Conservation (phyloP, 164 flowering plant genomes). For the Kalanchoe fedtschenkoi region DNA sequence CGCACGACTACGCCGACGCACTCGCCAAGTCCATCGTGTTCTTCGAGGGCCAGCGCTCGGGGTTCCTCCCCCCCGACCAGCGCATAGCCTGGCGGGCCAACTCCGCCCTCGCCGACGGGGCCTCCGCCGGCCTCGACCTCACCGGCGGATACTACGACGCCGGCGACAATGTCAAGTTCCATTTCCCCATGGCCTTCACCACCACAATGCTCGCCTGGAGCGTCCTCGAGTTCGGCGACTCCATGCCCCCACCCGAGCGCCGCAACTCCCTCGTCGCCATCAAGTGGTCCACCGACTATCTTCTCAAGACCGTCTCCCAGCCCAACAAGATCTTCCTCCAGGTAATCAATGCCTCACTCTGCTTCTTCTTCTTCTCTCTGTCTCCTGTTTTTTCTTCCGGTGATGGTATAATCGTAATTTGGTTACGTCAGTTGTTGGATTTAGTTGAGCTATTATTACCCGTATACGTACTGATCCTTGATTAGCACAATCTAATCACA, state of each 20-base stretch:
- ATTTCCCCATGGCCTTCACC: constrained; percentile 92
- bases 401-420: constrained; percentile 2
- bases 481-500: not conserved
- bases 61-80: constrained; percentile 59
- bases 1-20: constrained; percentile 62
- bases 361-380: no score
- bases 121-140: constrained; percentile 33
- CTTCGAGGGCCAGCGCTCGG: constrained; percentile 91
- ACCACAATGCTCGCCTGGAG: constrained; percentile 91
- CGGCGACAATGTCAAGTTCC: constrained; percentile 85
- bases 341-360: constrained; percentile 22
- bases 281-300: constrained; percentile 77
- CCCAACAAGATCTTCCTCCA: constrained; percentile 59
- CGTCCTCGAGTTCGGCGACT: constrained; percentile 71
- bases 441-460: not conserved
- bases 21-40: constrained; percentile 66
- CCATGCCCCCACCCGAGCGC: constrained; percentile 57
- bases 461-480: not conserved
- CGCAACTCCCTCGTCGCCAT: constrained; percentile 58
- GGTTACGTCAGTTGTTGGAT: not conserved
- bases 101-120: constrained; percentile 79
- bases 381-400: not conserved
- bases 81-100: constrained; percentile 54
- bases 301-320: constrained; percentile 72
- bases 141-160: constrained; percentile 97